phyloP scores from a whole-genome alignment of 305 asterid genomes.

The Rubia tinctorum region DNA sequence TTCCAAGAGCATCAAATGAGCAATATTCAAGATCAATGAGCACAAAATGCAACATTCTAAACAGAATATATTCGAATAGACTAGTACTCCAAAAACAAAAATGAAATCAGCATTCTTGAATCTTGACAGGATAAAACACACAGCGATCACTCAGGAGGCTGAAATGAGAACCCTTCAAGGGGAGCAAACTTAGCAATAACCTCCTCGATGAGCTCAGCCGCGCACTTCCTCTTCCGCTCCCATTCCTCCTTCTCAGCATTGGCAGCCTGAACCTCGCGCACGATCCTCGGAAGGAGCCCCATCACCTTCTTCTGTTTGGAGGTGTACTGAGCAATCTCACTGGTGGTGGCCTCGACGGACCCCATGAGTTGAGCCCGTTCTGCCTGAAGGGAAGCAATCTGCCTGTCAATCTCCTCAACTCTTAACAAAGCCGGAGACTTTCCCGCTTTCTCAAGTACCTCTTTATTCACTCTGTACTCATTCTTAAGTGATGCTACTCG shows the following conservation, averaged over 20 bases:
- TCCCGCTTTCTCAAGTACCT: constrained; percentile 18
- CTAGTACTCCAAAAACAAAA: neutral
- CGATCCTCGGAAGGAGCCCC: constrained; percentile 30
- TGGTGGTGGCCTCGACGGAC: constrained; percentile 12
- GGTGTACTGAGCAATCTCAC: constrained; percentile 1
- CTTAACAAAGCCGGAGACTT: constrained; percentile 10
- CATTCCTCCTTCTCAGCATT: constrained; percentile 24
- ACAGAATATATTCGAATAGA: too few species aligned
- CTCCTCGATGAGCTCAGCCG: constrained; percentile 30
- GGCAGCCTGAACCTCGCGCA: constrained; percentile 33
- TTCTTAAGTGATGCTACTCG: constrained; percentile 17
- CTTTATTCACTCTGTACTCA: constrained; percentile 20
- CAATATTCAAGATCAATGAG: too few species aligned
- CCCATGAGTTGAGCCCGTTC: constrained; percentile 12
- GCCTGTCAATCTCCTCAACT: constrained; percentile 19
- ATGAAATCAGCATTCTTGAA: neutral
- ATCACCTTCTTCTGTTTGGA: constrained; percentile 17
- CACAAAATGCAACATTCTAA: too few species aligned
- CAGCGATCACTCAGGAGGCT: neutral
- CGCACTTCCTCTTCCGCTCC: constrained; percentile 32
- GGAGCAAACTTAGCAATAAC: constrained; percentile 35
- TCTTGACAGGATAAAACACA: too few species aligned
- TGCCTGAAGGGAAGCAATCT: constrained; percentile 23
- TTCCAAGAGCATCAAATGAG: too few species aligned
- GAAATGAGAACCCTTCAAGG: constrained; percentile 31